Evolutionary conservation across 2,329 filamentous ascomycete species (phyloP), one percentile per base, ranked within the genome.

Genomic region (Arthroderma uncinatum): DNA sequence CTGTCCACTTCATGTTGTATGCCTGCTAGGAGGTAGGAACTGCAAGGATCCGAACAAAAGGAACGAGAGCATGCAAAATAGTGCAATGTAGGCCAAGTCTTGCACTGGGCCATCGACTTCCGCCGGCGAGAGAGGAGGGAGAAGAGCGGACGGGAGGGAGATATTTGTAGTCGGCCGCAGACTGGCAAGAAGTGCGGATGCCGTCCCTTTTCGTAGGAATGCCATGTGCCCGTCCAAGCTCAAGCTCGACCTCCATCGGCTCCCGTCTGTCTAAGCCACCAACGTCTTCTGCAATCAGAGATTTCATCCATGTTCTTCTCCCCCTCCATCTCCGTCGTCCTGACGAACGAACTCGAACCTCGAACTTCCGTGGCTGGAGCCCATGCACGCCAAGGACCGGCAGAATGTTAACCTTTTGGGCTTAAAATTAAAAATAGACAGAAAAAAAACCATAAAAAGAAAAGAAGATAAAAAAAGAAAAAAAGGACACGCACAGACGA

Each of bases 371-470:
- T 19, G 16, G 39, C 16, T 23, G 8, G 44, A n/a, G 12, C 44
- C 23, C 23, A 39, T 48, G 44, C 44, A 48, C 44, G 44, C 44
- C 44, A 48, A 48, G n/a, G 44, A 30, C 44, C 44, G 44, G 44
- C 44, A 48, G 44, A 48, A 48, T 28, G 5, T 48, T 48, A 48
- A 21, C 9, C 44, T 48, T 48, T 48, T 48, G 44, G 44, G 44
- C 44, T 48, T 48, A 48, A 48, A 48, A 14, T 48, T 48, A 48
- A 48, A 48, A 48, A 48, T 48, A 48, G 44, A 48, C 4, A 16
- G 36, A 39, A 48, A n/a, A 23, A 30, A 48, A 48, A 42, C 19
- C 19, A 16, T 42, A n/a, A 21, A 19, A n/a, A n/a, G n/a, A n/a
- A n/a, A n/a, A n/a, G n/a, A 34, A 34, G 12, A 34, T 34, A 34